Base-by-base conservation (phyloP, 2,329 filamentous ascomycete genomes). In the Metarhizium sp. region DNA sequence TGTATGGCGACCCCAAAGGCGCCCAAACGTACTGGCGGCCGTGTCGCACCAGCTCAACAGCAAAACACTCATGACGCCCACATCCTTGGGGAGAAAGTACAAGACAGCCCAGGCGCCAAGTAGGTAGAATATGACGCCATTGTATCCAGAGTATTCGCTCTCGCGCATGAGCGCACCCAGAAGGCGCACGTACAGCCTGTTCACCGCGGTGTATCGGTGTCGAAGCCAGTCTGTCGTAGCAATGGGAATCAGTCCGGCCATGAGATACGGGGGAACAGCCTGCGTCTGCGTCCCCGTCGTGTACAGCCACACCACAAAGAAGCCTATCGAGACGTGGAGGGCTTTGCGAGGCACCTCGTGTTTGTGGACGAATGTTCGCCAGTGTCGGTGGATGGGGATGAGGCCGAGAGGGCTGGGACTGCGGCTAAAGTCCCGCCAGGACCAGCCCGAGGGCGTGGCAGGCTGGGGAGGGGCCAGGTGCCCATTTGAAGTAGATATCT, bases 1-100 rank as follows among this genome's bases (percentile, higher is more conserved):
- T 2, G 94, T 99, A 68, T 96, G 92, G 59, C 87, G 82, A 46
- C 94, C 94, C 73, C 89, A 97, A 14, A 92, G 76, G 54, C 94
- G 83, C 53, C 94, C 94, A 66, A 99, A 92, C 0, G 94, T 99
- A 67, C 88, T 94, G 52, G 94, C 94, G 40, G 94, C 94, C 1
- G 94, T 97, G 70, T 99, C 94, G 72, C 94, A 99, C 94, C 94
- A 99, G 67, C 89, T 95, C 29, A 99, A 82, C 45, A 99, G 80
- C 64, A 99, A 77, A 47, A 97, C 87, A 58, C 88, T 86, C 77
- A 97, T 87, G 51, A 95, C 87, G 7, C 87, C 91, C 29, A 99
- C 81, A 64, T 99, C 94, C 74, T 97, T 99, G 60, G 92, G 90
- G 69, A 95, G 90, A 69, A 90, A 90, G 62, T 83, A 83, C 61